Base-by-base conservation (phyloP, 306 rosid genomes). In the Cicer chorassanicum region DNA sequence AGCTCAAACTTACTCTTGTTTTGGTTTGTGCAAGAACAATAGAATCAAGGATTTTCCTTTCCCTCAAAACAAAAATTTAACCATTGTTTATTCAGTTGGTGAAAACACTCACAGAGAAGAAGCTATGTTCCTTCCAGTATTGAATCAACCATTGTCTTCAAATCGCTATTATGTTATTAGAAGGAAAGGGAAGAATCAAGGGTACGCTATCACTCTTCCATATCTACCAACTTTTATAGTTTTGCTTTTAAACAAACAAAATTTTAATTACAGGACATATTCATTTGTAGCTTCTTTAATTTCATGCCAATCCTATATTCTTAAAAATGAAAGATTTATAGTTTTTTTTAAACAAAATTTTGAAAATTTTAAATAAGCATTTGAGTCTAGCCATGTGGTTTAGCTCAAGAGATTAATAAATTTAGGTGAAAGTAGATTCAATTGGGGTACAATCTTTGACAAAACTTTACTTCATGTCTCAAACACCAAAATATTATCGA, bases 131-230 rank as follows among this genome's bases (percentile, higher is more conserved):
- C 16, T 59, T 59, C 92, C 96, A 8, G 88, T 86, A 41, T 72
- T 86, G 8, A 69, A 80, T 80, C 86, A 81, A 8, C 90, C 96
- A 6, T 43, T 84, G 59, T 71, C 82, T 68, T 69, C 84, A 5
- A 87, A 87, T 6, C 81, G 59, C 4, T 89, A 89, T 68, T 89
- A 89, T 46, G 85, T 85, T 3, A 59, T 89, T 2, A 34, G 63
- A 15, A 76, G 92, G 8, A 36, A 14, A 1, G 90, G 90, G 46
- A 77, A 57, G 12, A 48, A 66, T 15, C 49, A 43, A 60, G 80
- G 76, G 67, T 71, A 83, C 66, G 80, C 6, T 12, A 10, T 77
- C 46, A 19, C 18, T 7, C 14, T 55, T 55, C n/a, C 4, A 16
- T 55, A 55, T 55, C 10, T 7, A 18, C 0, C 2, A 55, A 3